Conservation (phyloP, 768 basidiomycete genomes). For the Daedaleopsis sinensis region DNA sequence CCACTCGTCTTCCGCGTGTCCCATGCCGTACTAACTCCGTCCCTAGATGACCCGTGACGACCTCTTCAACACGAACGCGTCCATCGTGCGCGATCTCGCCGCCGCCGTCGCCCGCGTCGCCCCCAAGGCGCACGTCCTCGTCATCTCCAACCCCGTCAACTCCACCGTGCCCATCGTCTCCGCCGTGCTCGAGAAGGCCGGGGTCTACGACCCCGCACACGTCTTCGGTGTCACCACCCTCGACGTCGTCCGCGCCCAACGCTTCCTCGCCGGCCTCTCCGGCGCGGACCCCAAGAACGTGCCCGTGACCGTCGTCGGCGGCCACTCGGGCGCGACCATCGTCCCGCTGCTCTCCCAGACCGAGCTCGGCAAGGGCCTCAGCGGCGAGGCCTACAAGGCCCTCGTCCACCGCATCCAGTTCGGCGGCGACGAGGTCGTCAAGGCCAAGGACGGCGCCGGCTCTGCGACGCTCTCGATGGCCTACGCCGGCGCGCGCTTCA, state of each 20-base stretch:
- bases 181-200: slow-evolving; percentile 86
- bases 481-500: slow-evolving; percentile 75
- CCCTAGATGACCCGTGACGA: slow-evolving; percentile 95
- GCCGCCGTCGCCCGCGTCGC: slow-evolving; percentile 81
- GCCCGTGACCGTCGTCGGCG: slow-evolving; percentile 86
- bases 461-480: slow-evolving; percentile 80
- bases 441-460: slow-evolving; percentile 92
- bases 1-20: slow-evolving; percentile 3
- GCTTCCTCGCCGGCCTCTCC: slow-evolving; percentile 79
- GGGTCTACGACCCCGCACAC: slow-evolving; percentile 86
- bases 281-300: slow-evolving; percentile 68
- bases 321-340: slow-evolving; percentile 97
- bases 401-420: slow-evolving; percentile 95
- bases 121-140: slow-evolving; percentile 90
- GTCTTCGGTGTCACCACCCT: slow-evolving; percentile 98
- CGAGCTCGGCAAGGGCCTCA: slow-evolving; percentile 65
- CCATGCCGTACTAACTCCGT: slow-evolving; percentile 27
- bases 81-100: slow-evolving; percentile 96
- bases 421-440: slow-evolving; percentile 98
- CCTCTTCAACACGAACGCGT: slow-evolving; percentile 97
- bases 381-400: slow-evolving; percentile 72
- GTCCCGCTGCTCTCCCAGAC: slow-evolving; percentile 93
- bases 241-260: slow-evolving; percentile 94
- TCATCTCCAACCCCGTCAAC: slow-evolving; percentile 99
- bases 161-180: slow-evolving; percentile 98